These are phyloP conservation scores for Rhododendron griersonianum DNA, from an alignment of 148 eudicot genomes.

Conservation along the genomic window DNA sequence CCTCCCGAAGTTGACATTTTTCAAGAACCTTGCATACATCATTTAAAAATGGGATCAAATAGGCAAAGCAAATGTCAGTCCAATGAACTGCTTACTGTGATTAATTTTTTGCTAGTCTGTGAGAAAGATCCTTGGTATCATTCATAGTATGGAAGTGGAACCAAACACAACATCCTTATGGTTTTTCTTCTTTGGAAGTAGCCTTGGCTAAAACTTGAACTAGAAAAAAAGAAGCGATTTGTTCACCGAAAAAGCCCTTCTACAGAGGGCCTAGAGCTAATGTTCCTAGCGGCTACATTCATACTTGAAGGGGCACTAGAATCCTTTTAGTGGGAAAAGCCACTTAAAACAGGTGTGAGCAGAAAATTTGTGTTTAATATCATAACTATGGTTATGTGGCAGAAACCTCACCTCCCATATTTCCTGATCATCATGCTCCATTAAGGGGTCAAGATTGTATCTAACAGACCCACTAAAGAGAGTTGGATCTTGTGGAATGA, in stretches of 20 bases:
- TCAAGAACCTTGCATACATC: constrained; percentile 48
- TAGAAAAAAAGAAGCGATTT: not conserved
- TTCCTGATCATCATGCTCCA: constrained; percentile 10
- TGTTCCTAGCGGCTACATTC: not conserved
- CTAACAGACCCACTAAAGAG: constrained; percentile 14
- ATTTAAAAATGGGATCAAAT: not conserved
- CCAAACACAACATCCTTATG: not conserved
- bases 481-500: constrained; percentile 20
- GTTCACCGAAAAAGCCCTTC: not conserved
- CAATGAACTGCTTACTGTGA: not conserved
- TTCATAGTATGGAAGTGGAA: not conserved
- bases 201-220: not conserved
- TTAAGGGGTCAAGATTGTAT: constrained; percentile 14
- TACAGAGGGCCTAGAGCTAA: not conserved
- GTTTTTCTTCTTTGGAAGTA: not conserved
- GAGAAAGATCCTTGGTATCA: not conserved
- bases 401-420: constrained; percentile 16
- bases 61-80: not conserved
- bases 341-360: not conserved
- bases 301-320: not conserved
- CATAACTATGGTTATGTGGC: not conserved
- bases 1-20: constrained; percentile 20
- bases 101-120: not conserved
- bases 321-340: not conserved
- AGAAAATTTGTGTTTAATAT: not conserved